Evolutionary conservation across 345 rosid species (phyloP), one percentile per base, ranked within the genome.

Genomic region (Ceriops tagal): DNA sequence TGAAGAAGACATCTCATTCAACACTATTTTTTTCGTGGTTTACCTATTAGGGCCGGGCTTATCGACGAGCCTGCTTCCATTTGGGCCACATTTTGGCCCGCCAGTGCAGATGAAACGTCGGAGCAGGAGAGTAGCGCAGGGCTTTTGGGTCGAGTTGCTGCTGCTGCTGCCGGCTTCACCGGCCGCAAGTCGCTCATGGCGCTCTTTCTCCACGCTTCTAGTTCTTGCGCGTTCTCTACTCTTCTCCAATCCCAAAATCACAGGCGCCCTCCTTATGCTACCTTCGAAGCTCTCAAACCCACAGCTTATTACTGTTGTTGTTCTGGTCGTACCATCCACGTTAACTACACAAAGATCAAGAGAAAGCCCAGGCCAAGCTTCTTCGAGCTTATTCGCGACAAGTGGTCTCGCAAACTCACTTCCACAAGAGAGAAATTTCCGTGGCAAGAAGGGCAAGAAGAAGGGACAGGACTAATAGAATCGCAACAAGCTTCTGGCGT

Each of bases 301-400:
- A 74, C 66, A 67, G 64, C 61, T 61, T 21, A 11, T 27, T 74
- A n/a, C 27, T 75, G 70, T 53, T 74, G 26, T 27, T 74, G 71
- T 56, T 75, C 80, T 32, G 69, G 60, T 72, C 77, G 68, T 53
- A 8, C 75, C 47, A 56, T 79, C 75, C 76, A 57, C 9, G 77
- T 63, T 28, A 75, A 61, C 18, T 64, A 65, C 6, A 30, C 71
- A 10, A 67, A 69, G 39, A 34, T 67, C 71, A 57, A 37, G 80
- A 84, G 90, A 66, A 87, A 83, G 80, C 84, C 88, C 27, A 82
- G 70, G 76, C 97, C 97, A 51, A 85, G 96, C 22, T 90, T 90
- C 62, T 83, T 85, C 74, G 87, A 88, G 30, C 88, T 86, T 71
- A 80, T 92, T 77, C 88, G 80, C 0, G 83, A 81, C 32, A 92